Conservation (phyloP, 2,329 filamentous ascomycete genomes). For the Aureobasidium sp. region DNA sequence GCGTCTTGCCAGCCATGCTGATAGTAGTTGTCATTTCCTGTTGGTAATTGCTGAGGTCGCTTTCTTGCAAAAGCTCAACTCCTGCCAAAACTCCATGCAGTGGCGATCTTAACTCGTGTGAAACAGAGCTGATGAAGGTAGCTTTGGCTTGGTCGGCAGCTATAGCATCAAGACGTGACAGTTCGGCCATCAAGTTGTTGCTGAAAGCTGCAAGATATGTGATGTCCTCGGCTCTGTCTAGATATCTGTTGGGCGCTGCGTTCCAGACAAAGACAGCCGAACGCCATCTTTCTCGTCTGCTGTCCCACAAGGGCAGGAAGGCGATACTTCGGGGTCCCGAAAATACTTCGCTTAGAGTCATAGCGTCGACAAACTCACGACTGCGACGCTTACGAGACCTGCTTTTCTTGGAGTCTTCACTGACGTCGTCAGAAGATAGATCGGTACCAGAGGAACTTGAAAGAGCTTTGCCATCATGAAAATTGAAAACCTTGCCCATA, state of each 20-base stretch:
- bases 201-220: conserved; percentile 33
- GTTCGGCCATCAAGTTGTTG: conserved; percentile 32
- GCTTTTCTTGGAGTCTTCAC: background rate
- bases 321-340: conserved; percentile 40
- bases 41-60: conserved; percentile 33
- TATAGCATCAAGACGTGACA: conserved; percentile 32
- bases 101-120: conserved; percentile 45
- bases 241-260: conserved; percentile 32
- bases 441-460: conserved; percentile 20
- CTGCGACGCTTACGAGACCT: conserved; percentile 5
- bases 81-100: conserved; percentile 43
- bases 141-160: conserved; percentile 41
- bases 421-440: background rate
- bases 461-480: conserved; percentile 18
- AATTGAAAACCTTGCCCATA: conserved; percentile 24
- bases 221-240: conserved; percentile 30
- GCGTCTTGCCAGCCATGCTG: conserved; percentile 41
- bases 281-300: conserved; percentile 14
- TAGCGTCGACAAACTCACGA: conserved; percentile 8
- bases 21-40: conserved; percentile 40
- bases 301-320: conserved; percentile 46
- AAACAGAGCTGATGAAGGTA: conserved; percentile 45
- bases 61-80: conserved; percentile 44
- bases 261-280: conserved; percentile 31
- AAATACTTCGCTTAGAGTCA: conserved; percentile 21